Evolutionary conservation across 768 basidiomycete species (phyloP), one percentile per base, ranked within the genome.

Genomic region (Epithele typhae): DNA sequence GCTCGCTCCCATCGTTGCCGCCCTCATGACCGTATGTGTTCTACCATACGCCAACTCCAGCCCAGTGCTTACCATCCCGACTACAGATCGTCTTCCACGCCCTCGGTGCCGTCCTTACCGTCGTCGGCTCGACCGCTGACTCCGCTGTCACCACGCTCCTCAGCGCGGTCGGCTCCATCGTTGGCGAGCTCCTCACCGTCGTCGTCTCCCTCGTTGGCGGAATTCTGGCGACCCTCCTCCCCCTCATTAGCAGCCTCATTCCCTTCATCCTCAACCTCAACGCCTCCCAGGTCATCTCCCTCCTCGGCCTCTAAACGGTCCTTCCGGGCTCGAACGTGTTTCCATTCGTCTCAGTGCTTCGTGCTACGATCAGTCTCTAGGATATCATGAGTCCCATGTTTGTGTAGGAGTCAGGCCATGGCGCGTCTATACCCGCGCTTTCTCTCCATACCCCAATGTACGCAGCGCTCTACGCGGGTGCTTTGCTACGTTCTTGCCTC

Each of bases 61-160:
- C 8, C 25, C 4, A n/a, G 3, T 15, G 9, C 39, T 46, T 6
- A 52, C 6, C 19, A 34, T 8, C 35, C n/a, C 1, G n/a, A 37
- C 5, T 43, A 9, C 34, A 68, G 66, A 23, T 58, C 9, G 35
- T 67, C 48, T 57, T 70, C 52, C 40, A 32, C 18, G 64, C 62
- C 14, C 43, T 63, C 40, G 51, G 57, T 4, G 40, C 45, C 17
- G 49, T 64, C 40, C 46, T 69, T n/a, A 37, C 40, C 19, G 35
- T 64, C 12, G 38, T 48, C 40, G 54, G 44, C 19, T 32, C 24
- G 14, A 49, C 35, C 7, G 37, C 51, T 39, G 30, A 52, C 18
- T 14, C 34, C 9, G 56, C 46, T 10, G 49, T 68, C 22, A 38
- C 58, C n/a, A 11, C 30, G 34, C 24, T 62, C 0, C 52, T 68